phyloP scores from a whole-genome alignment of 306 rosid species.

The Psophocarpus tetragonolobus region DNA sequence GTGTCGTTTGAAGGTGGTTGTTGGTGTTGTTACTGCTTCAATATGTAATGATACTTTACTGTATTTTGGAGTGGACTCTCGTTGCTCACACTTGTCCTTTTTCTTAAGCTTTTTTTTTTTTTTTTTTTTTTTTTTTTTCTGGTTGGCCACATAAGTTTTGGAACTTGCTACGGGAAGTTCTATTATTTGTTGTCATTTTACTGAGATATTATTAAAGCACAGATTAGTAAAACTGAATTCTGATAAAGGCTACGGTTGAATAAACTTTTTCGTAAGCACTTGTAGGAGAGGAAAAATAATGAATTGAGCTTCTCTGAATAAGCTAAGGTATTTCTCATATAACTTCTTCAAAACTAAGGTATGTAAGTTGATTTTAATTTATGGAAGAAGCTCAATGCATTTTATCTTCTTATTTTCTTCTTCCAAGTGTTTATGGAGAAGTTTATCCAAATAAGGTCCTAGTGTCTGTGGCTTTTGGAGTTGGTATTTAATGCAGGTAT shows the following conservation, averaged over 20 bases:
- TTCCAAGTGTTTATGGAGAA: too few species aligned
- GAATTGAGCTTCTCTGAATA: not conserved
- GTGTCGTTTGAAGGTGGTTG: not conserved
- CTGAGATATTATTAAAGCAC: not conserved
- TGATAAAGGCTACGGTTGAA: not conserved
- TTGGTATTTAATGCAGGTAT: not conserved
- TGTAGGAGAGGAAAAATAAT: not conserved
- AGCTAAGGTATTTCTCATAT: too few species aligned
- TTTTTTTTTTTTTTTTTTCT: not conserved
- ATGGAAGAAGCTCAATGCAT: not conserved
- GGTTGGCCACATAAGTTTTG: not conserved
- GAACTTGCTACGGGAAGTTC: not conserved
- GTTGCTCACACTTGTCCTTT: not conserved
- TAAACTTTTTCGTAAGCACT: not conserved
- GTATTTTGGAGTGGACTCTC: not conserved
- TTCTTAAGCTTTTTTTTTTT: not conserved
- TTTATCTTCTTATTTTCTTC: too few species aligned
- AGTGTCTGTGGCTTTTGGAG: not conserved
- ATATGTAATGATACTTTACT: not conserved
- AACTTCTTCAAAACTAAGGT: too few species aligned
- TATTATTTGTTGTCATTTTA: not conserved
- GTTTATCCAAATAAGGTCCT: not conserved
- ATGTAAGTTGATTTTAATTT: too few species aligned
- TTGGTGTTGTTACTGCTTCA: not conserved
- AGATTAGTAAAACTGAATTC: slow-evolving; percentile 12